Evolutionary conservation across 352 stramenopile species (phyloP), one percentile per base, ranked within the genome.

Genomic region (Pythium scleroteichum): DNA sequence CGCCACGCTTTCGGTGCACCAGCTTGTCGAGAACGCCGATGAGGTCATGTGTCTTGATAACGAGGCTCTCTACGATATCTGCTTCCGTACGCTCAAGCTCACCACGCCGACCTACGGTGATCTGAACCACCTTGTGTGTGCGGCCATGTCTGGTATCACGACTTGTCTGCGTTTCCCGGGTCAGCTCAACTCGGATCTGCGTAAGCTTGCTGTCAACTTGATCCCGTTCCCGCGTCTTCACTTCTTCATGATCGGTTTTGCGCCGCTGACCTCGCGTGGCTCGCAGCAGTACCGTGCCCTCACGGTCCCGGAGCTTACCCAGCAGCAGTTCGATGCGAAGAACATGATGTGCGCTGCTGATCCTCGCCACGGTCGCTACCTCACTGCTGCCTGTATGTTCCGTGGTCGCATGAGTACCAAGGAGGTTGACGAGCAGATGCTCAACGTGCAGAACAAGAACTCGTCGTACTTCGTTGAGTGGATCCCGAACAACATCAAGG

Each of bases 401-500:
- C 96, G 97, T 82, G 97, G 97, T 64, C 86, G 85, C 73, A 99
- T 99, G 96, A 99, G 96, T 61, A 98, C 96, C 69, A 99, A 99
- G 85, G 97, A 99, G 76, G 97, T 99, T 55, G 92, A 98, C 62
- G 94, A 99, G 73, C 94, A 99, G 82, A 99, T 99, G 97, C 80
- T 99, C 54, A 98, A 99, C 79, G 97, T 99, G 65, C 93, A 99
- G 64, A 99, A 98, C 94, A 99, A 99, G 91, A 99, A 99, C 86
- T 98, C 94, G 26, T 98, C 92, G 55, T 99, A 99, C 92, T 99
- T 99, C 79, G 97, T 99, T 27, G 97, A 99, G 77, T 99, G 97
- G 97, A 99, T 99, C 76, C 97, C 97, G 58, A 99, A 99, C 90
- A 99, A 99, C 86, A 97, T 99, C 76, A 99, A 99, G 92, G 96